Evolutionary conservation across 345 rosid genomes (phyloP).

Genomic region (Eutrema yunnanense): DNA sequence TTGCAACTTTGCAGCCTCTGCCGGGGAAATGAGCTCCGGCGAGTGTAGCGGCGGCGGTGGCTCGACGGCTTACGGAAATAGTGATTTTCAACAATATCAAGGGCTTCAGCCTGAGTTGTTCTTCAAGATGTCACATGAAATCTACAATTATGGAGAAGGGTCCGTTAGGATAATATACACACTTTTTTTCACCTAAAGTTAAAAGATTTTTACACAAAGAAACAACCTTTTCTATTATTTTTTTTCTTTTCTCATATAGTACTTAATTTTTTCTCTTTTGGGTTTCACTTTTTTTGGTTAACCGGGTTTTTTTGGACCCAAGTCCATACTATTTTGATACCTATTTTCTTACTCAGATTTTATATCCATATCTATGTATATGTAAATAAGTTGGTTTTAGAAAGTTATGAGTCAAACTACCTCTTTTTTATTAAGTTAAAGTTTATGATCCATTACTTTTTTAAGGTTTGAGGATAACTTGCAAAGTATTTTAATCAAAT

Average conservation of each 20-base stretch:
- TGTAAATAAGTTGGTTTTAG: conserved; percentile 12
- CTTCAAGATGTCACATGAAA: conserved; percentile 99
- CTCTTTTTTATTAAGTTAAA: background rate
- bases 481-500: background rate
- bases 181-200: background rate
- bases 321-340: background rate
- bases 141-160: conserved; percentile 99
- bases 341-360: conserved; percentile 5
- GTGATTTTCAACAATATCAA: conserved; percentile 73
- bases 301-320: background rate
- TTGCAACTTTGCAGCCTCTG: conserved; percentile 89
- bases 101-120: conserved; percentile 93
- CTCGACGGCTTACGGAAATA: conserved; percentile 48
- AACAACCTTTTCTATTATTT: background rate
- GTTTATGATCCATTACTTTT: background rate
- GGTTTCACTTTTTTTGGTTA: conserved; percentile 6
- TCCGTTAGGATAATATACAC: conserved; percentile 24
- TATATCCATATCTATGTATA: conserved; percentile 11
- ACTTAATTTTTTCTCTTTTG: conserved; percentile 2
- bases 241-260: background rate
- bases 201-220: background rate
- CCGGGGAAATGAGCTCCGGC: conserved; percentile 46
- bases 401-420: conserved; percentile 25
- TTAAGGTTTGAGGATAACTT: background rate
- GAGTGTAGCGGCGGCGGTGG: conserved; percentile 40